Percentiles rank a stretch among this genome's conserved stretches.
phyloP scores from a whole-genome alignment of 306 rosid genomes.

The Acacia acuminata region DNA sequence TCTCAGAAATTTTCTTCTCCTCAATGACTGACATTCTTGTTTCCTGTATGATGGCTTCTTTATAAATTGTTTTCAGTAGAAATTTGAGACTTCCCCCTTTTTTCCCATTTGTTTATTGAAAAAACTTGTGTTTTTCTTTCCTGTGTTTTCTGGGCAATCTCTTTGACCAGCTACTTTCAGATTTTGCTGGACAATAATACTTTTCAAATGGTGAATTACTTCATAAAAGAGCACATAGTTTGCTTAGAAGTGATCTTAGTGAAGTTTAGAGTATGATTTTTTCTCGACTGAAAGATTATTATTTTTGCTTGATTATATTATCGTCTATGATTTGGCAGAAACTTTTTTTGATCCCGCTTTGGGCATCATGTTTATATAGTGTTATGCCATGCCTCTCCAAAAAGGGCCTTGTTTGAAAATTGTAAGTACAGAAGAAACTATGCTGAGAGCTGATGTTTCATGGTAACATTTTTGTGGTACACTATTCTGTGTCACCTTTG shows the following conservation, averaged over 20 bases:
- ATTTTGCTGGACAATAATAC: background rate
- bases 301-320: background rate
- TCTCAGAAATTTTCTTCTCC: background rate
- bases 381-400: slow-evolving; percentile 3
- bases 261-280: background rate
- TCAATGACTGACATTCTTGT: background rate
- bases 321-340: slow-evolving; percentile 2
- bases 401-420: slow-evolving; percentile 9
- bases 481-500: slow-evolving; percentile 5
- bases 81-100: background rate
- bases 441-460: slow-evolving; percentile 21
- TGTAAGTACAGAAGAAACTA: background rate
- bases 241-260: background rate
- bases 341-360: background rate
- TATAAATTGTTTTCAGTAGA: slow-evolving; percentile 7
- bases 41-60: slow-evolving; percentile 7
- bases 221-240: slow-evolving; percentile 8
- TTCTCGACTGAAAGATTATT: background rate
- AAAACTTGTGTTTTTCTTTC: background rate
- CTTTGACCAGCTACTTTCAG: background rate
- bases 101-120: slow-evolving; percentile 1
- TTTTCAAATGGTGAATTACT: slow-evolving; percentile 1
- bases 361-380: background rate
- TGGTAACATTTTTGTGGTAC: slow-evolving; percentile 12
- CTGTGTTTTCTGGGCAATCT: background rate